These are phyloP conservation scores for Tricholoma flavovirens DNA, from an alignment of 768 basidiomycete species.

Conservation along the genomic window DNA sequence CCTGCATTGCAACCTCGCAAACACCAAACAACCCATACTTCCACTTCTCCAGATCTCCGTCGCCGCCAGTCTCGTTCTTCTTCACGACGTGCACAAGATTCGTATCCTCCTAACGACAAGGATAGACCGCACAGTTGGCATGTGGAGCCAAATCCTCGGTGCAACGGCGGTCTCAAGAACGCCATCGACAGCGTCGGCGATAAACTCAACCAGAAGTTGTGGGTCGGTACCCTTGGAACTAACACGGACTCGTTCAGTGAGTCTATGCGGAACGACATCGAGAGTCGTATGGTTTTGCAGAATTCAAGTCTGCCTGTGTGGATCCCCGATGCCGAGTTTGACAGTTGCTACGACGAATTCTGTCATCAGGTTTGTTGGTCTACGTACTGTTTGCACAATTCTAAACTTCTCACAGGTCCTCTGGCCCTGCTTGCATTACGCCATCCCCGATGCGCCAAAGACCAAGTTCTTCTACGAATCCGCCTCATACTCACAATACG, in stretches of 20 bases:
- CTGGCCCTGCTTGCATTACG: slow-evolving; percentile 86
- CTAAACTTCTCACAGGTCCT: slow-evolving; percentile 37
- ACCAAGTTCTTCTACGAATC: slow-evolving; percentile 79
- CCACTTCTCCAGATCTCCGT: slow-evolving; percentile 37
- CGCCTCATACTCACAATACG: slow-evolving; percentile 78
- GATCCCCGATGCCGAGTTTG: slow-evolving; percentile 78
- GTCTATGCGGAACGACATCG: slow-evolving; percentile 51
- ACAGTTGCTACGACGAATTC: slow-evolving; percentile 78
- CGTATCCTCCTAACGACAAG: not conserved
- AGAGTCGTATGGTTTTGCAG: slow-evolving; percentile 40
- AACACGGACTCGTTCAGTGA: slow-evolving; percentile 60
- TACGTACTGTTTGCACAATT: not conserved
- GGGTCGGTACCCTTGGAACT: slow-evolving; percentile 73
- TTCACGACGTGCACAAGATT: slow-evolving; percentile 35
- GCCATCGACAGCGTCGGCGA: slow-evolving; percentile 66
- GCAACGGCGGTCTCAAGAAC: slow-evolving; percentile 82
- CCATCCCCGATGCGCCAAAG: slow-evolving; percentile 82
- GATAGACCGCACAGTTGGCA: slow-evolving; percentile 27
- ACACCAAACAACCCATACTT: slow-evolving; percentile 45
- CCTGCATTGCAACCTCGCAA: slow-evolving; percentile 31
- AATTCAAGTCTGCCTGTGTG: slow-evolving; percentile 52
- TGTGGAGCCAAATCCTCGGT: slow-evolving; percentile 57
- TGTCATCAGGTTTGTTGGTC: slow-evolving; percentile 54
- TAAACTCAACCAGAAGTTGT: slow-evolving; percentile 42
- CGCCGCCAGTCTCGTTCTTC: slow-evolving; percentile 51